A percentile compares a stretch with the other conserved stretches of the same genome.
phyloP scores from a whole-genome alignment of 2,329 filamentous ascomycete genomes.

The Lojkania enalia region DNA sequence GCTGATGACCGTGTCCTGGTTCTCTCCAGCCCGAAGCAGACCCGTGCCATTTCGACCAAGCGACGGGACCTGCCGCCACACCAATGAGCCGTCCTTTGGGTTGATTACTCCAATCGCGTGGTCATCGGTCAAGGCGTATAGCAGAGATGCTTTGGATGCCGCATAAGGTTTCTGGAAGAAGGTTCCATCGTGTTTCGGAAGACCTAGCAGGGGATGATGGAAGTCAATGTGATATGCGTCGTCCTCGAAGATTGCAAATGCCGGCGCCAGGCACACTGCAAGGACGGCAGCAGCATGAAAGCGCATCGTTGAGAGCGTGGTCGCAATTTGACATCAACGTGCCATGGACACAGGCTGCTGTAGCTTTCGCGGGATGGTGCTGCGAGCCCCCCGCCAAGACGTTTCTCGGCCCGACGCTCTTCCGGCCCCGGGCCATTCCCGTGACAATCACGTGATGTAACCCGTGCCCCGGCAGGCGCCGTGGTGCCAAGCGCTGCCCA shows the following conservation, averaged over 20 bases:
- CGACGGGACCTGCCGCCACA: slow-evolving; percentile 80
- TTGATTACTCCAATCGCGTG: slow-evolving; percentile 85
- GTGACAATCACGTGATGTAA: no score
- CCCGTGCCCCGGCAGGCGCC: no score
- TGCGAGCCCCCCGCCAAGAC: background rate
- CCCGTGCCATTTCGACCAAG: slow-evolving; percentile 37
- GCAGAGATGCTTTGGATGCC: slow-evolving; percentile 80
- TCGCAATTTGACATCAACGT: background rate
- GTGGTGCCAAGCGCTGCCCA: no score
- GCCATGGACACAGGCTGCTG: slow-evolving; percentile 6
- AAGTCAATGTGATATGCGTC: slow-evolving; percentile 93
- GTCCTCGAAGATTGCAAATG: slow-evolving; percentile 78
- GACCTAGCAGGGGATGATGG: slow-evolving; percentile 85
- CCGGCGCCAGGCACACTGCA: slow-evolving; percentile 52
- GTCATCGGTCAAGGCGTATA: slow-evolving; percentile 88
- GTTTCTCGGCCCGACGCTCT: background rate
- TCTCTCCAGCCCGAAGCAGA: slow-evolving; percentile 73
- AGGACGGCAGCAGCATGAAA: slow-evolving; percentile 40
- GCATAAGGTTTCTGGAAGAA: slow-evolving; percentile 90
- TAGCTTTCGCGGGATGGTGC: background rate
- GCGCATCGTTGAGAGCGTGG: slow-evolving; percentile 37
- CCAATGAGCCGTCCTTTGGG: slow-evolving; percentile 77
- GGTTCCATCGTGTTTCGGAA: slow-evolving; percentile 79
- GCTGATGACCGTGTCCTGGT: slow-evolving; percentile 75
- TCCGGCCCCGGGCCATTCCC: slow-evolving; percentile 6